phyloP scores from a whole-genome alignment of 192 early-diverging fungal species.

The Backusella mclennaniae region DNA sequence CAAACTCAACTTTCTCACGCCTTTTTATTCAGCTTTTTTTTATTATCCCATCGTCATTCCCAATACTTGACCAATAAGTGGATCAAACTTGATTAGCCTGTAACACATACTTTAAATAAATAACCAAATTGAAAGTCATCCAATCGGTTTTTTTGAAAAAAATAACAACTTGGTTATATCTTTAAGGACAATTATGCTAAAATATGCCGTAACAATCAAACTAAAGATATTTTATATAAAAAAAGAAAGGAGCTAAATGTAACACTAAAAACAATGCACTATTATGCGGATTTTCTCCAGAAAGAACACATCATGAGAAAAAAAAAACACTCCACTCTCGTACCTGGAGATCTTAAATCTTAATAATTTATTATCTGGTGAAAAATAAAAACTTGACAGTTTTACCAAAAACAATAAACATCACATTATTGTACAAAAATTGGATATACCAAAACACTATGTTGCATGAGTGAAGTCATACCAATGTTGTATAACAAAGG shows the following conservation, averaged over 20 bases:
- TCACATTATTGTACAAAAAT: background rate
- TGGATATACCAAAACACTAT: background rate
- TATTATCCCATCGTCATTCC: background rate
- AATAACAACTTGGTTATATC: background rate
- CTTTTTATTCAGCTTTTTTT: conserved; percentile 1
- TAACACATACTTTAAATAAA: background rate
- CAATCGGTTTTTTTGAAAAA: background rate
- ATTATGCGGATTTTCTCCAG: too few relatives aligned
- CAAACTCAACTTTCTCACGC: background rate
- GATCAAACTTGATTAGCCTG: background rate
- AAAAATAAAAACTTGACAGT: background rate
- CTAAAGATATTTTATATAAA: background rate
- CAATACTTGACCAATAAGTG: background rate
- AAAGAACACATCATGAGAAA: background rate
- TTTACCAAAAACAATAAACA: background rate
- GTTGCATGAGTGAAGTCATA: background rate
- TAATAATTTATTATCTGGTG: background rate
- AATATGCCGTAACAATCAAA: background rate
- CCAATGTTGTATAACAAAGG: background rate
- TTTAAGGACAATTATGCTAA: background rate
- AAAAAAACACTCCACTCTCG: background rate
- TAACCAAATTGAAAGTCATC: background rate
- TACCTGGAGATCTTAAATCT: background rate
- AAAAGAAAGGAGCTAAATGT: background rate
- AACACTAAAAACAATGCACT: background rate